A percentile compares a stretch with the other conserved stretches of the same genome.
These are phyloP conservation scores for Penicillium sp. DNA, from an alignment of 2,329 filamentous ascomycete genomes.

Conservation along the genomic window DNA sequence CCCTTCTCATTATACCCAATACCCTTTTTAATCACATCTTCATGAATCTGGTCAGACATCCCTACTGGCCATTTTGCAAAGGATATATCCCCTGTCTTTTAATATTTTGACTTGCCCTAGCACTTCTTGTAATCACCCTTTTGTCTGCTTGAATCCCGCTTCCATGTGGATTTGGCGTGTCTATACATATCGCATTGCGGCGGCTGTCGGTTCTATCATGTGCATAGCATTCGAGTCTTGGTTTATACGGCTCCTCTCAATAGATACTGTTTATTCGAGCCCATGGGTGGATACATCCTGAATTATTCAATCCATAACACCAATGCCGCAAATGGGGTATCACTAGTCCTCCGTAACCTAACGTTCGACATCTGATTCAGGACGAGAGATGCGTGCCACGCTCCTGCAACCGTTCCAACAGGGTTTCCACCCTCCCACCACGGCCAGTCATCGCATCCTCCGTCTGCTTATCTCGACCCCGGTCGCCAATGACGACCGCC, in stretches of 20 bases:
- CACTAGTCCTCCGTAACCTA: not conserved
- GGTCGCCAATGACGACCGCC: constrained; percentile 44
- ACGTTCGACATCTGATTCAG: not conserved
- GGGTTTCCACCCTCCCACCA: constrained; percentile 35
- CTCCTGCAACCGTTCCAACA: constrained; percentile 33
- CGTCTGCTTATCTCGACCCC: constrained; percentile 37
- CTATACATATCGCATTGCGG: constrained; percentile 22
- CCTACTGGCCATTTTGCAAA: too few relatives aligned
- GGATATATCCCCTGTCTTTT: too few relatives aligned
- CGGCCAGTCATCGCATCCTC: constrained; percentile 37
- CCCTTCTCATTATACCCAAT: too few relatives aligned
- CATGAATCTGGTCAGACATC: too few relatives aligned
- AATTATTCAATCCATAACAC: not conserved
- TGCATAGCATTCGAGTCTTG: constrained; percentile 27
- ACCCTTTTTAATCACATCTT: constrained; percentile 11
- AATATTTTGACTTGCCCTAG: not conserved
- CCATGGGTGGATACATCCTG: too few relatives aligned
- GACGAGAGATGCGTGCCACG: not conserved
- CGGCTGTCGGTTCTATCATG: constrained; percentile 20
- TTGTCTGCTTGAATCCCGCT: not conserved
- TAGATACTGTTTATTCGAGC: too few relatives aligned
- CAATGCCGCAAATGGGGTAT: constrained; percentile 13
- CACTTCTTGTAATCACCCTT: not conserved
- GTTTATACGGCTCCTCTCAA: constrained; percentile 7
- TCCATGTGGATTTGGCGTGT: constrained; percentile 12